Conservation (phyloP, 352 stramenopile genomes). For the Globisporangium nagaii region DNA sequence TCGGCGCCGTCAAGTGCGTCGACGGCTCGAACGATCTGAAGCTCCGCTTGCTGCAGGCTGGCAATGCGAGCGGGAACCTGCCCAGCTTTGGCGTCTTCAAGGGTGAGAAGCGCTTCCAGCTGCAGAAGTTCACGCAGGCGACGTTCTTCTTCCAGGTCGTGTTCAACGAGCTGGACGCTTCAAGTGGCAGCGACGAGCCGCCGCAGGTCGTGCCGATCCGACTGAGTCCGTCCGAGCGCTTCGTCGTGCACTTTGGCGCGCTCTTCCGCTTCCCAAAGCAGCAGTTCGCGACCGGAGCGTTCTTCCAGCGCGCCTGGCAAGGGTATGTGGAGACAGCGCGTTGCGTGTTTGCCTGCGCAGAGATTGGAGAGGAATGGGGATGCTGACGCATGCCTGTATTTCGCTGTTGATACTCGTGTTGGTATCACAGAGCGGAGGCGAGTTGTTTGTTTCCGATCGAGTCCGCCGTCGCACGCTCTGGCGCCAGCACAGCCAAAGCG, state of each 20-base stretch:
- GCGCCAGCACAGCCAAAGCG: background rate
- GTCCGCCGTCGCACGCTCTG: background rate
- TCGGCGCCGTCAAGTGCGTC: constrained; percentile 42
- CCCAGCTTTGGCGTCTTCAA: constrained; percentile 55
- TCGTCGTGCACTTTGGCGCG: constrained; percentile 46
- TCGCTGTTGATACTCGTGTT: background rate
- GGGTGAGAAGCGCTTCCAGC: constrained; percentile 55
- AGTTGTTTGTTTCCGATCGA: constrained; percentile 8
- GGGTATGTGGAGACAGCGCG: too few relatives aligned
- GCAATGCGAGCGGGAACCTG: constrained; percentile 32
- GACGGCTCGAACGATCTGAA: constrained; percentile 56
- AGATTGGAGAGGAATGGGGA: too few relatives aligned
- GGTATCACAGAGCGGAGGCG: constrained; percentile 6
- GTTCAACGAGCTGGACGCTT: constrained; percentile 31
- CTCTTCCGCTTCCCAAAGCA: constrained; percentile 27
- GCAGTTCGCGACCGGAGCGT: constrained; percentile 26
- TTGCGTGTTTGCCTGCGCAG: background rate
- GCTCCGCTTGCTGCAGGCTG: constrained; percentile 38
- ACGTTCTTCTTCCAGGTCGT: constrained; percentile 59
- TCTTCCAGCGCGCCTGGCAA: constrained; percentile 54
- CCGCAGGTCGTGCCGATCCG: constrained; percentile 1
- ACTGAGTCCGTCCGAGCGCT: constrained; percentile 34
- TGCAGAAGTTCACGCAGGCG: constrained; percentile 51
- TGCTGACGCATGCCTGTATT: too few relatives aligned
- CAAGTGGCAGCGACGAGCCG: constrained; percentile 14